Percentiles rank a stretch among this genome's conserved stretches.
Conservation (phyloP, 2,329 filamentous ascomycete genomes). For the Aspergillus viridinutans region DNA sequence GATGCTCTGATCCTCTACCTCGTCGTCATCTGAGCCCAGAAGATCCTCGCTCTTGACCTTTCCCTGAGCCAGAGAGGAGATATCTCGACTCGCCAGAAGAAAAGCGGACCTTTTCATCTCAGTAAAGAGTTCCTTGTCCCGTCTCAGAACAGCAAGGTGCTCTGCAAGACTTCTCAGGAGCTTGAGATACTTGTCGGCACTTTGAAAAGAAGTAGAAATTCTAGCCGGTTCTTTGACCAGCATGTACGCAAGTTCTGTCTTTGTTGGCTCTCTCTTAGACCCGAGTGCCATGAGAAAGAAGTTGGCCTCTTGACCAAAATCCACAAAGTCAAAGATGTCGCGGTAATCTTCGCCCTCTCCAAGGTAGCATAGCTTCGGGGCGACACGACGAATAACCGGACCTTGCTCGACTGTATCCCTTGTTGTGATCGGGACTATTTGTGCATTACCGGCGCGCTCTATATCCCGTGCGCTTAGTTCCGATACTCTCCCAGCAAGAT, state of each 20-base stretch:
- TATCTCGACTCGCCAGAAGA: slow-evolving; percentile 77
- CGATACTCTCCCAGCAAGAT: slow-evolving; percentile 71
- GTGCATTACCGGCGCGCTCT: slow-evolving; percentile 58
- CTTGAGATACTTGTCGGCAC: slow-evolving; percentile 78
- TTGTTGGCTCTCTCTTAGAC: slow-evolving; percentile 86
- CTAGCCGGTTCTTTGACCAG: slow-evolving; percentile 79
- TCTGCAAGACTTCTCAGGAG: slow-evolving; percentile 78
- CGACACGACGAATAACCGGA: slow-evolving; percentile 51
- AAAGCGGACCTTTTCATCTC: slow-evolving; percentile 73
- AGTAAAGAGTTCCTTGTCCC: slow-evolving; percentile 71
- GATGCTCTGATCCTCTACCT: slow-evolving; percentile 62
- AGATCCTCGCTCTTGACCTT: slow-evolving; percentile 13
- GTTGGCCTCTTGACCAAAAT: slow-evolving; percentile 85
- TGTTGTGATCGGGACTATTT: slow-evolving; percentile 65
- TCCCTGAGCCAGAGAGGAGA: slow-evolving; percentile 38
- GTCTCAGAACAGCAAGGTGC: slow-evolving; percentile 64
- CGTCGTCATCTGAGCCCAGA: slow-evolving; percentile 41
- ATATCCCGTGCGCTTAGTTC: slow-evolving; percentile 65
- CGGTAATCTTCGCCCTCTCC: slow-evolving; percentile 69
- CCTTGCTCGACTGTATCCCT: slow-evolving; percentile 39
- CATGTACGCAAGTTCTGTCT: slow-evolving; percentile 75
- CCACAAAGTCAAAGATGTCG: slow-evolving; percentile 94
- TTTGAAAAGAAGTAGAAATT: slow-evolving; percentile 74
- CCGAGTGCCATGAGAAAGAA: slow-evolving; percentile 83
- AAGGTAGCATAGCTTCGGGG: slow-evolving; percentile 74